Base-by-base conservation (phyloP, 257 asterid genomes). In the Solanum arcanum region DNA sequence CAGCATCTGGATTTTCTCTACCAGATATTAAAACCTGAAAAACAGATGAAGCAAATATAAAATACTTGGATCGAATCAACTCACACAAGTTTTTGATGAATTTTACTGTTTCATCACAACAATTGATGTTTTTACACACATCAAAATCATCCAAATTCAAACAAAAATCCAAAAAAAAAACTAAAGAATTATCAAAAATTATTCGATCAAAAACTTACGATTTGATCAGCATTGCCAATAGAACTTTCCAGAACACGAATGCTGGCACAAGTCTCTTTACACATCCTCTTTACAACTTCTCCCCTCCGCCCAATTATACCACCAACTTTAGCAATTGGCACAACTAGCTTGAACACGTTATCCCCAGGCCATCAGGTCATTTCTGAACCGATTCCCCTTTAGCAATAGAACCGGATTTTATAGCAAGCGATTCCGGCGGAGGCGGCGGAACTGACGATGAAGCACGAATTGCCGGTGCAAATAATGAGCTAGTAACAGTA, bases 321-420 rank as follows among this genome's bases (percentile, higher is more conserved):
- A 16, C 98, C 99, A 16, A 96, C 99, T 83, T 96, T 95, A 77
- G 91, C 90, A 85, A 92, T 93, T 77, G 99, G 98, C 46, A 95
- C 98, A 35, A 93, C 91, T 21, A 96, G 73, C 75, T 98, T 84
- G 39, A 90, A 96, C n/a, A 95, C 98, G 20, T 93, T 87, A 89
- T 91, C 89, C 23, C 99, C 99, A 5, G 99, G 99, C 99, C 97
- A 96, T 2, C 97, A 3, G 98, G 97, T 98, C 99, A 96, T 85
- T 91, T 96, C 52, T 90, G 91, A 73, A 87, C 89, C 86, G 86
- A 90, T 86, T 90, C 84, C 14, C 41, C 90, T 49, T 12, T 5
- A 25, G 56, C 9, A n/a, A 60, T 14, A 14, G 15, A 60, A 60
- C 12, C 41, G 0, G 23, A 15, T 29, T 69, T 69, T 29, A 29